These are phyloP conservation scores for Ceratopteris richardii DNA, from an alignment of 75 land plant species.

Conservation along the genomic window DNA sequence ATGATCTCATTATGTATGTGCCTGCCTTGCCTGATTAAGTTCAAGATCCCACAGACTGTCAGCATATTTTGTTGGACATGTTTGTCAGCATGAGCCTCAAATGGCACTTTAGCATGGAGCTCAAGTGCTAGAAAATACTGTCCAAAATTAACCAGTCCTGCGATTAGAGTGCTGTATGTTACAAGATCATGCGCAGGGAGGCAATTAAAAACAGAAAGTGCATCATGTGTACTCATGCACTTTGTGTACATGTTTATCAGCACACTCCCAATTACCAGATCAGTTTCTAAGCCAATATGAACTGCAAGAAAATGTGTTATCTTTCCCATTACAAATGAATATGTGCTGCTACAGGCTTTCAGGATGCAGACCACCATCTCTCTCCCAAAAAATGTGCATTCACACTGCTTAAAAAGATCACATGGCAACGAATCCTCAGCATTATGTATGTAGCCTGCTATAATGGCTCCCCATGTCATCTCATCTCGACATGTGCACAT, in stretches of 20 bases:
- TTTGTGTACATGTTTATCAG: background rate
- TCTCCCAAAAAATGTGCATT: background rate
- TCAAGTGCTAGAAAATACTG: background rate
- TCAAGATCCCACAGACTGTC: slow-evolving; percentile 31
- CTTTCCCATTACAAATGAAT: background rate
- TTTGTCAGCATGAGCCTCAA: background rate
- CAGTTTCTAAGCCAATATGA: background rate
- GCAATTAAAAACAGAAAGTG: background rate
- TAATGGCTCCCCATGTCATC: slow-evolving; percentile 36
- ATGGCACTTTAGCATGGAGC: background rate
- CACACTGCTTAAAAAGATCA: background rate
- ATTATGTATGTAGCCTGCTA: slow-evolving; percentile 32
- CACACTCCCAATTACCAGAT: background rate
- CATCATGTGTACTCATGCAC: background rate
- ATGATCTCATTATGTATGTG: slow-evolving; percentile 25
- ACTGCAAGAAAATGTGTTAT: background rate
- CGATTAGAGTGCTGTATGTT: background rate
- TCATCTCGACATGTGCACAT: background rate
- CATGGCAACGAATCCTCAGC: background rate
- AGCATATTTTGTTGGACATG: slow-evolving; percentile 19
- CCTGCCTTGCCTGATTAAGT: slow-evolving; percentile 18
- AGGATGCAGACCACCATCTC: background rate
- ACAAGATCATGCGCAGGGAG: background rate
- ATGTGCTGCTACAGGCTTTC: background rate
- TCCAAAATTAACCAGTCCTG: background rate